Percentiles rank a stretch among this genome's conserved stretches.
Evolutionary conservation across 2,329 filamentous ascomycete species (phyloP).

Genomic region (Periconia macrospinosa): DNA sequence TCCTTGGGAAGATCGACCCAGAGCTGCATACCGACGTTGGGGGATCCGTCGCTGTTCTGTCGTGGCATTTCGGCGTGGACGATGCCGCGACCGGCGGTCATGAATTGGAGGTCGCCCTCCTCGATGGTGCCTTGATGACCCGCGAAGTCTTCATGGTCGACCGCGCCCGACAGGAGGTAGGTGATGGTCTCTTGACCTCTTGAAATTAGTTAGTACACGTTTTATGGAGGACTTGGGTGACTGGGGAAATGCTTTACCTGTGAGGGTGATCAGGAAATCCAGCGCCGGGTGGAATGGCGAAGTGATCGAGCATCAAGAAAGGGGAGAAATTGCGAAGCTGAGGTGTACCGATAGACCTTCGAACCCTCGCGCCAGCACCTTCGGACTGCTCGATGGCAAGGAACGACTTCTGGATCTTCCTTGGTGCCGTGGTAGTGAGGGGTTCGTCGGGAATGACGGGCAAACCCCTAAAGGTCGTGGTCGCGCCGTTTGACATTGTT

Average conservation of each 20-base stretch:
- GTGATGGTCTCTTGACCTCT: conserved; percentile 87
- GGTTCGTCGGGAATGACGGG: conserved; percentile 49
- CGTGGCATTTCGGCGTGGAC: conserved; percentile 95
- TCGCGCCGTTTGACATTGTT: conserved; percentile 32
- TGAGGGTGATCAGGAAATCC: conserved; percentile 89
- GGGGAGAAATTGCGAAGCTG: conserved; percentile 84
- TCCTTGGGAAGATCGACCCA: conserved; percentile 89
- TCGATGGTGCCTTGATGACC: conserved; percentile 83
- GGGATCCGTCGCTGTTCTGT: conserved; percentile 71
- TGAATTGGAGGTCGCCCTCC: conserved; percentile 92
- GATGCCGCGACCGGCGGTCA: conserved; percentile 91
- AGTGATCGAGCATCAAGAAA: conserved; percentile 94
- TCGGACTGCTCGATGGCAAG: conserved; percentile 84
- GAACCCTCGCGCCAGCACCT: conserved; percentile 83
- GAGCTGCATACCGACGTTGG: conserved; percentile 87
- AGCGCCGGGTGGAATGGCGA: conserved; percentile 75
- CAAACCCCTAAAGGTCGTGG: conserved; percentile 48
- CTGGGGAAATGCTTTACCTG: conserved; percentile 19
- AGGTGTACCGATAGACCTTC: conserved; percentile 83
- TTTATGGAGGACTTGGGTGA: neutral
- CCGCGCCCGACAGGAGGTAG: conserved; percentile 80
- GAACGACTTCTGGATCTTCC: conserved; percentile 81
- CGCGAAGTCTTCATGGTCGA: conserved; percentile 92
- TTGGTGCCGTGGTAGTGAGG: conserved; percentile 52
- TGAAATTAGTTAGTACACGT: neutral